Evolutionary conservation across 352 stramenopile species (phyloP), one percentile per base, ranked within the genome.

Genomic region (Globisporangium nagaii): DNA sequence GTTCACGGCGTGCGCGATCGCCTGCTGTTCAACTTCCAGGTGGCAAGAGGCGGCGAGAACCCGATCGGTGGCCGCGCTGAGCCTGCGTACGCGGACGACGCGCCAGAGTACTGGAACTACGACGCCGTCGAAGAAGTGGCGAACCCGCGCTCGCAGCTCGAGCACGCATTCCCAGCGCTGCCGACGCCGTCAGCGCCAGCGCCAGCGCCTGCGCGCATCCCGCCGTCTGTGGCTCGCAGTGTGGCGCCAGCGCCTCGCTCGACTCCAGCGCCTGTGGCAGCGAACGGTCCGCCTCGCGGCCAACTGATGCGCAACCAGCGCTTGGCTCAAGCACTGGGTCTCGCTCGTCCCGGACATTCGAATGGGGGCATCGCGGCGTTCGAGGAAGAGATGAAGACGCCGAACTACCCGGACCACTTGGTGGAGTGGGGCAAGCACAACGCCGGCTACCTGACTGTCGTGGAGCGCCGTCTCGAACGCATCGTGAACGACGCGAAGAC

Each of bases 371-470:
- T 69, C 8, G 72, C 75, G 1, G 73, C 73, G 17, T 88, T 93
- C 58, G 79, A 89, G 53, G 68, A 88, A 28, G 83, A 93, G 51
- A 78, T 93, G 73, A 79, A 86, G 57, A 83, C 71, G 7, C 80
- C 80, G 1, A 78, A 57, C 43, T 93, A 88, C 52, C 57, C 76
- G 2, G 54, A 77, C 34, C 62, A 86, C 9, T 50, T 93, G 24
- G 66, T 90, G 19, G 66, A 84, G 1, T 93, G 83, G 83, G 83
- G 68, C 12, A 90, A 90, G 42, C 63, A 65, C 0, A 93, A 93
- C 49, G 60, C 66, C 10, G 78, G 79, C 22, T 90, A 90, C 36
- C 55, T 93, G 11, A 61, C 73, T 6, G 74, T 88, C 24, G 77
- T 93, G 8, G 79, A 93, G 61, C 79, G 80, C 32, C 77, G 81